Evolutionary conservation across 108 stramenopile genomes (phyloP).

Genomic region (Cyclotella baltica): DNA sequence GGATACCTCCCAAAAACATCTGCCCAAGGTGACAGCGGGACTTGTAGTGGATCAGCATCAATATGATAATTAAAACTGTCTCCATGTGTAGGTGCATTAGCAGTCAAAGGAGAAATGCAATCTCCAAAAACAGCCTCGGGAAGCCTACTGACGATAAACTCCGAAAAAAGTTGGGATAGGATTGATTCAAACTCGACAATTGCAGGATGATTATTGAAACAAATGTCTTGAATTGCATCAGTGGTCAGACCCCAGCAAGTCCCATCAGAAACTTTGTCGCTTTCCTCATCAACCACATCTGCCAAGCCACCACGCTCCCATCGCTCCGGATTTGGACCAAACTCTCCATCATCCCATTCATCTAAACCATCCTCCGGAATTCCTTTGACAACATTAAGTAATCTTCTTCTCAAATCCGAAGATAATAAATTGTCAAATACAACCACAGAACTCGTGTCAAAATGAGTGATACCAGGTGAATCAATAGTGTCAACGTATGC

Average conservation of each 20-base stretch:
- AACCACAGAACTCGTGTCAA: conserved; percentile 65
- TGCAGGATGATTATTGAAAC: conserved; percentile 61
- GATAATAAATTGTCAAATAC: conserved; percentile 69
- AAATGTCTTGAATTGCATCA: conserved; percentile 71
- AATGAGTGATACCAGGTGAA: conserved; percentile 32
- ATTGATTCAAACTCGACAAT: conserved; percentile 65
- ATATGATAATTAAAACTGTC: conserved; percentile 75
- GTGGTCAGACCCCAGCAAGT: conserved; percentile 64
- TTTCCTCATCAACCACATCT: conserved; percentile 46
- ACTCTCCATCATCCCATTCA: conserved; percentile 49
- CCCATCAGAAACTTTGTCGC: conserved; percentile 3
- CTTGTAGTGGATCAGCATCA: conserved; percentile 72
- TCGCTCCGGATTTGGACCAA: conserved; percentile 69
- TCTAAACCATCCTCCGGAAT: conserved; percentile 22
- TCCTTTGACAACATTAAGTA: conserved; percentile 62
- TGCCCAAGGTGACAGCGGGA: conserved; percentile 72
- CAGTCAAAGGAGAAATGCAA: conserved; percentile 70
- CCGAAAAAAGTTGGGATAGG: conserved; percentile 57
- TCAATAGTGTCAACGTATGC: conserved; percentile 44
- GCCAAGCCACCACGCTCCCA: conserved; percentile 66
- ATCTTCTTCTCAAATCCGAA: conserved; percentile 50
- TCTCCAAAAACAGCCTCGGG: conserved; percentile 72
- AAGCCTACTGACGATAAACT: conserved; percentile 59
- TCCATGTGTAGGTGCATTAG: conserved; percentile 70
- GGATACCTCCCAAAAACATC: conserved; percentile 78